Percentiles rank a stretch among this genome's conserved stretches.
Evolutionary conservation across 2,329 filamentous ascomycete species (phyloP).

Genomic region (Fusarium udum): DNA sequence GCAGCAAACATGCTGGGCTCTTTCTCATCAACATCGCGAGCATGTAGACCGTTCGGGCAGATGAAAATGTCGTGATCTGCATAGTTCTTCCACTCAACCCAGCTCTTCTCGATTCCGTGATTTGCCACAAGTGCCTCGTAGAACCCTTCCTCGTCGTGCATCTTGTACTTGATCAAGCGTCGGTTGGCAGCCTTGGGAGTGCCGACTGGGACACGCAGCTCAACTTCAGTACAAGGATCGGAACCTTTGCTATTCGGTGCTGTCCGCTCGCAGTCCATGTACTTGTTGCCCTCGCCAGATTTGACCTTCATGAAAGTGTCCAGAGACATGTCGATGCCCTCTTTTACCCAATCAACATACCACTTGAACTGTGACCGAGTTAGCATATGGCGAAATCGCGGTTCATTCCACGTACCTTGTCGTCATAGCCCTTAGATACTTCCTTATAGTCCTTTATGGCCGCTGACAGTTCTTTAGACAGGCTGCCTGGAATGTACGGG

Average conservation of each 20-base stretch:
- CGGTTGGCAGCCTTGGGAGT: neutral
- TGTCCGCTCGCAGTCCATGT: neutral
- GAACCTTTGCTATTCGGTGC: neutral
- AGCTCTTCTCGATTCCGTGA: neutral
- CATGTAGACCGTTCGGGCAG: neutral
- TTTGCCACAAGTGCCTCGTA: neutral
- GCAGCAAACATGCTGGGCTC: neutral
- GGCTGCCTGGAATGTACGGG: neutral
- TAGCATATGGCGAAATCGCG: too few species aligned
- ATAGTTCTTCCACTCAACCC: neutral
- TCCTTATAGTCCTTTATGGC: neutral
- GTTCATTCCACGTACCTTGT: neutral
- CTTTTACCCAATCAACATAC: neutral
- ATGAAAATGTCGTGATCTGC: neutral
- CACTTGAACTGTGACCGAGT: neutral
- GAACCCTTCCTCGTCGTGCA: neutral
- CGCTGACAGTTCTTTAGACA: neutral
- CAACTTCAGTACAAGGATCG: neutral
- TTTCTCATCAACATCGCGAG: neutral
- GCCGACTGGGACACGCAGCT: rapidly evolving
- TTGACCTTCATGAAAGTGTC: neutral
- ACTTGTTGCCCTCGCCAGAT: neutral
- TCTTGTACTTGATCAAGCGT: neutral
- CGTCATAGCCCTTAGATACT: neutral
- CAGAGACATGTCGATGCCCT: neutral